Percentiles rank a stretch among this genome's conserved stretches.
Conservation (phyloP, 805 yeast genomes). For the Danielozyma ontarioensis region DNA sequence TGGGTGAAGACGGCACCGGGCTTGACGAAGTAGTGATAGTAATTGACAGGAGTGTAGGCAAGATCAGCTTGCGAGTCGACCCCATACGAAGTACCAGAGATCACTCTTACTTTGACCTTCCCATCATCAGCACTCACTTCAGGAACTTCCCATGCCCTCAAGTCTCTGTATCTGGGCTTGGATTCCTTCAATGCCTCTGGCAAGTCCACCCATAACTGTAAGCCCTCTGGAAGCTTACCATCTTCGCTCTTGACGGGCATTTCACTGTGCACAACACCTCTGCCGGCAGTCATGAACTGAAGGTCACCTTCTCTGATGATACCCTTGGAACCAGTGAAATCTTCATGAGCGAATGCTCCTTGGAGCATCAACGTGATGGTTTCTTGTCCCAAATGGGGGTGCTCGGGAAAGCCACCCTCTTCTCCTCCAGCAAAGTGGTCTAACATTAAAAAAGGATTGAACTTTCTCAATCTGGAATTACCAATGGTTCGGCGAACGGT, state of each 20-base stretch:
- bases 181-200: slow-evolving; percentile 62
- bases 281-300: slow-evolving; percentile 93
- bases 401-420: slow-evolving; percentile 56
- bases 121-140: slow-evolving; percentile 57
- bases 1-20: slow-evolving; percentile 66
- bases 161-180: slow-evolving; percentile 73
- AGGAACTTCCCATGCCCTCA: slow-evolving; percentile 68
- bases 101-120: slow-evolving; percentile 61
- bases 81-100: slow-evolving; percentile 74
- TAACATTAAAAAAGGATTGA: slow-evolving; percentile 75
- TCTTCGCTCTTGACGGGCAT: slow-evolving; percentile 63
- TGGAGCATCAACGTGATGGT: slow-evolving; percentile 65
- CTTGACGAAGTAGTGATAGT: slow-evolving; percentile 58
- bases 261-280: slow-evolving; percentile 81
- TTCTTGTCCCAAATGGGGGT: slow-evolving; percentile 80
- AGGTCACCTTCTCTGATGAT: slow-evolving; percentile 75
- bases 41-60: slow-evolving; percentile 78
- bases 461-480: slow-evolving; percentile 58
- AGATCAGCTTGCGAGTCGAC: slow-evolving; percentile 67
- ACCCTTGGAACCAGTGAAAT: slow-evolving; percentile 82
- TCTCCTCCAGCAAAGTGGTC: slow-evolving; percentile 46
- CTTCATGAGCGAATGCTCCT: slow-evolving; percentile 76
- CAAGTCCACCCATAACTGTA: slow-evolving; percentile 87
- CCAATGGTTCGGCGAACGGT: slow-evolving; percentile 79
- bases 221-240: slow-evolving; percentile 36